phyloP scores from a whole-genome alignment of 1,284 basidiomycete genomes.

The Uromyces viciae-fabae region DNA sequence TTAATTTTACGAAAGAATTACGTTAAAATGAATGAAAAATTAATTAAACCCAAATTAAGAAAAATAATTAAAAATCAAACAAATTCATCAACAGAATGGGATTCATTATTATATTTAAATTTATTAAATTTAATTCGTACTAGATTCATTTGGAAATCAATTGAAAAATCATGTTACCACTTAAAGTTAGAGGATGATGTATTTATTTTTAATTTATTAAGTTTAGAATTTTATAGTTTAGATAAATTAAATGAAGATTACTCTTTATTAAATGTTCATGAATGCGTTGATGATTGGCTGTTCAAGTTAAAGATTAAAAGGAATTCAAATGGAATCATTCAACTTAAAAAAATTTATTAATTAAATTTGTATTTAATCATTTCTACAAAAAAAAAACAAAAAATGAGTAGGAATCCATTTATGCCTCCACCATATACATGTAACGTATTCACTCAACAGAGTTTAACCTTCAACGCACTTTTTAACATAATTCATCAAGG shows the following conservation, averaged over 20 bases:
- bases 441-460: slow-evolving; percentile 3
- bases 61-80: neutral
- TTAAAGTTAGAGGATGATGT: slow-evolving; percentile 5
- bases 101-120: neutral
- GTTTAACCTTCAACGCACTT: slow-evolving; percentile 10
- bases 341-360: neutral
- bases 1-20: slow-evolving; percentile 9
- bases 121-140: neutral
- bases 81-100: slow-evolving; percentile 3
- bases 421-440: neutral
- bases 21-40: neutral
- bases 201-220: slow-evolving; percentile 15
- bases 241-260: neutral
- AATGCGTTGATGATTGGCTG: slow-evolving; percentile 7
- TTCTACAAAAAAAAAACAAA: too few species aligned
- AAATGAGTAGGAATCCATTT: slow-evolving; percentile 19
- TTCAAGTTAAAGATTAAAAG: slow-evolving; percentile 1
- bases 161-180: slow-evolving; percentile 5
- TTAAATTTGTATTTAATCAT: neutral
- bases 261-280: neutral
- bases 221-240: neutral
- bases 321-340: slow-evolving; percentile 7
- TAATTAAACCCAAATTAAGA: slow-evolving; percentile 7
- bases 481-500: slow-evolving; percentile 13
- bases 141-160: neutral